Conservation (phyloP, 208 protist genomes). For the Acanthamoeba royreba region DNA sequence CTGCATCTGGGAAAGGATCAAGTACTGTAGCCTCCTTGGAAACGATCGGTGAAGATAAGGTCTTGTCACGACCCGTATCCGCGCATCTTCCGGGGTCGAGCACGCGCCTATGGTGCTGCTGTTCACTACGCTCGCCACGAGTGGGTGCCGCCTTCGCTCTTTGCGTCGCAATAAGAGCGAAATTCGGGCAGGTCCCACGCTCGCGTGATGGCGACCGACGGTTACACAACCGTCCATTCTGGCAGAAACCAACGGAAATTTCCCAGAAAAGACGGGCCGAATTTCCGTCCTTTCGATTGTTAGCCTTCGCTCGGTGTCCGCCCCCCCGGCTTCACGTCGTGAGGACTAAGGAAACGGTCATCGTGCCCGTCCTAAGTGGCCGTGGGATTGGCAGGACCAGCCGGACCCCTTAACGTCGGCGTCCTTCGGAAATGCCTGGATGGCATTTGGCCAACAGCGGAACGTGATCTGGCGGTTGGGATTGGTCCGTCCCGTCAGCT, state of each 20-base stretch:
- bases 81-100: no score
- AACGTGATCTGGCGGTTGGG: neutral
- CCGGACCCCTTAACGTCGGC: no score
- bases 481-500: neutral
- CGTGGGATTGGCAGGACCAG: no score
- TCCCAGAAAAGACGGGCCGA: neutral
- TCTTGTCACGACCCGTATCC: no score
- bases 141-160: neutral
- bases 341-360: neutral
- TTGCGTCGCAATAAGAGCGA: neutral
- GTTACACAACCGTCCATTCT: no score
- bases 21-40: no score
- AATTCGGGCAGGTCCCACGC: neutral
- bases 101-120: no score
- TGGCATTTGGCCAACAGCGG: neutral
- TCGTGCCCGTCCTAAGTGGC: no score
- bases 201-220: neutral
- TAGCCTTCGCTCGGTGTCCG: neutral
- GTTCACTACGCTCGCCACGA: no score
- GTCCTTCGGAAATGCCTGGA: no score
- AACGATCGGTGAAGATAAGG: neutral
- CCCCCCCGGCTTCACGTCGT: neutral
- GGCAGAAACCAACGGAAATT: neutral
- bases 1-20: no score
- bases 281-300: neutral